These are phyloP conservation scores for Jamesozyma jinghongensis DNA, from an alignment of 805 yeast genomes.

Conservation along the genomic window DNA sequence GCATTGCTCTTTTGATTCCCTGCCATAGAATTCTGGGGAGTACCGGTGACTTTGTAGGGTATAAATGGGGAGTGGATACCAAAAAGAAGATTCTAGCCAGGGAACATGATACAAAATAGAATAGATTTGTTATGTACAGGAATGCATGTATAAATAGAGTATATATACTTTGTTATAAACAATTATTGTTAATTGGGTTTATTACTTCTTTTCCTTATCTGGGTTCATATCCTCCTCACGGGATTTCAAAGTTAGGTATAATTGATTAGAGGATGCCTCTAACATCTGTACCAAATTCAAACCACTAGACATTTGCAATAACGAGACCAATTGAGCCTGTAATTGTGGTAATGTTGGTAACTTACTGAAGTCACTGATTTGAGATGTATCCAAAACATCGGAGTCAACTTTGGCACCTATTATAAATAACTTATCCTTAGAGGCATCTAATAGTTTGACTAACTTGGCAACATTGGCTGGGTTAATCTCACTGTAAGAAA, in stretches of 20 bases:
- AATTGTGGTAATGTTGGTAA: slow-evolving; percentile 64
- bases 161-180: background rate
- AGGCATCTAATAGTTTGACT: slow-evolving; percentile 52
- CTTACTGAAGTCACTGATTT: slow-evolving; percentile 56
- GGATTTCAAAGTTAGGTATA: slow-evolving; percentile 68
- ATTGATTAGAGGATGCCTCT: slow-evolving; percentile 53
- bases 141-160: slow-evolving; percentile 1
- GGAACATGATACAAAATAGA: background rate
- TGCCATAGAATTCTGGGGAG: slow-evolving; percentile 36
- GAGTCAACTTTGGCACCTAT: slow-evolving; percentile 77
- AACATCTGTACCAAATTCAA: slow-evolving; percentile 80
- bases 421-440: slow-evolving; percentile 66
- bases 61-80: slow-evolving; percentile 32
- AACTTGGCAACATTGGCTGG: slow-evolving; percentile 60
- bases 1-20: slow-evolving; percentile 34
- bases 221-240: slow-evolving; percentile 36
- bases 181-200: background rate
- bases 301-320: slow-evolving; percentile 78
- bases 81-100: slow-evolving; percentile 23
- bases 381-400: slow-evolving; percentile 40
- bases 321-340: slow-evolving; percentile 75
- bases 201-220: background rate
- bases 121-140: background rate
- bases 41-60: slow-evolving; percentile 31
- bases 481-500: slow-evolving; percentile 57